phyloP scores from a whole-genome alignment of 345 rosid genomes.

The Abelmoschus esculentus region DNA sequence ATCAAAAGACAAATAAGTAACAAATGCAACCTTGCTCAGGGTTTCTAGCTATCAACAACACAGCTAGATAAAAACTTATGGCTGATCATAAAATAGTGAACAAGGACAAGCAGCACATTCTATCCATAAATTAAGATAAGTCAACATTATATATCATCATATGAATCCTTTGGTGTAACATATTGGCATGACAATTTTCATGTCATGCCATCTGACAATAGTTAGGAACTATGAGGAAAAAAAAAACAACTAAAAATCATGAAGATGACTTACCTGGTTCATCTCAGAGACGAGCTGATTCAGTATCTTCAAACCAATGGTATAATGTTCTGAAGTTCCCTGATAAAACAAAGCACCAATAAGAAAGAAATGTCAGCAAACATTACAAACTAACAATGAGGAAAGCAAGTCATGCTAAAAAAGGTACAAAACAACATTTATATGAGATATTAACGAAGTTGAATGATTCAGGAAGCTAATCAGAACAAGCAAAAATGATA shows the following conservation, averaged over 20 bases:
- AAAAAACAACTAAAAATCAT: not conserved
- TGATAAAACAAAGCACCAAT: constrained; percentile 23
- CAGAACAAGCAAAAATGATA: not conserved
- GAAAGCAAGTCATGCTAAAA: not conserved
- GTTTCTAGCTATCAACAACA: not conserved
- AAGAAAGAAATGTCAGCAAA: constrained; percentile 15
- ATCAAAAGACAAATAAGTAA: not conserved
- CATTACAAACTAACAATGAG: not conserved
- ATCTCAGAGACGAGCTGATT: constrained; percentile 97
- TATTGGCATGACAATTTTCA: not conserved
- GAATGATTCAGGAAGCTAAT: not conserved
- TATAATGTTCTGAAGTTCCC: constrained; percentile 82
- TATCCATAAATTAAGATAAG: not conserved
- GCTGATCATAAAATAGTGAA: not conserved
- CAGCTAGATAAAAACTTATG: not conserved
- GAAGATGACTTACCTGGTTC: constrained; percentile 71
- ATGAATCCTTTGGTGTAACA: not conserved
- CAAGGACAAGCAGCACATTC: not conserved
- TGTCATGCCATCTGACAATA: not conserved
- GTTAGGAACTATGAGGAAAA: not conserved
- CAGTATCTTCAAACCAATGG: constrained; percentile 90
- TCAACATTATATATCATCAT: not conserved
- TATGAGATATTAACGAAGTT: not conserved
- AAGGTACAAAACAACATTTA: not conserved
- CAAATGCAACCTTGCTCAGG: not conserved